Evolutionary conservation across 2,329 filamentous ascomycete species (phyloP).

Genomic region (Colletotrichum orchidophilum): DNA sequence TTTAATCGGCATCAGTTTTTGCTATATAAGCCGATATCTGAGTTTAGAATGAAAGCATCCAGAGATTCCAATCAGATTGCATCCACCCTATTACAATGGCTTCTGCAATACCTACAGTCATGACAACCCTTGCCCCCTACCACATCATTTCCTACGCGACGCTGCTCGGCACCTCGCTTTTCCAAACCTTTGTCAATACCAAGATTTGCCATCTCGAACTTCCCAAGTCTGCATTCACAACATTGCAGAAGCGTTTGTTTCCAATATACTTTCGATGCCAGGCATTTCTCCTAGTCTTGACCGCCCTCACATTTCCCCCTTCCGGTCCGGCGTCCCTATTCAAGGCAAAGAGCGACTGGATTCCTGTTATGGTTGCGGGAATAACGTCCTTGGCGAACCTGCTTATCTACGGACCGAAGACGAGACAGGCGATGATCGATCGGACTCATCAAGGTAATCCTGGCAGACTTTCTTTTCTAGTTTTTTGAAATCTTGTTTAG

Average conservation of each 20-base stretch:
- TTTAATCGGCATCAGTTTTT: not conserved
- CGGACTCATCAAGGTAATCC: constrained; percentile 42
- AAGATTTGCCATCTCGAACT: constrained; percentile 47
- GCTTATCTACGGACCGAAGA: constrained; percentile 48
- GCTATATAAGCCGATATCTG: not conserved
- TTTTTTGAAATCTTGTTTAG: too few species aligned
- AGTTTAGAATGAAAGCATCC: rapidly evolving
- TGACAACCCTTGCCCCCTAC: constrained; percentile 39
- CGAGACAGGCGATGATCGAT: constrained; percentile 43
- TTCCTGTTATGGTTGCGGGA: constrained; percentile 45
- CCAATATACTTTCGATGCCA: constrained; percentile 52
- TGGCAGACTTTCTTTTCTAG: not conserved
- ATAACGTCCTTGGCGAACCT: constrained; percentile 45
- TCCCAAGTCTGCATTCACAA: constrained; percentile 46
- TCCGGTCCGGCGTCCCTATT: constrained; percentile 43
- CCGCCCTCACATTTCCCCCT: constrained; percentile 45
- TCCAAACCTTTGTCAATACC: constrained; percentile 50
- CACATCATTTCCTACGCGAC: constrained; percentile 51
- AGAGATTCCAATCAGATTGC: not conserved
- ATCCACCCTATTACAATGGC: not conserved
- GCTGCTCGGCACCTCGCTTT: constrained; percentile 51
- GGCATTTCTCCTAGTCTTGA: constrained; percentile 44
- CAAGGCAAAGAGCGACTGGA: constrained; percentile 42
- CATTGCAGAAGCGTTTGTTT: constrained; percentile 51
- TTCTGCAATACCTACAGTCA: not conserved